Conservation (phyloP, 495 filamentous ascomycete species). For the Neurospora terricola region DNA sequence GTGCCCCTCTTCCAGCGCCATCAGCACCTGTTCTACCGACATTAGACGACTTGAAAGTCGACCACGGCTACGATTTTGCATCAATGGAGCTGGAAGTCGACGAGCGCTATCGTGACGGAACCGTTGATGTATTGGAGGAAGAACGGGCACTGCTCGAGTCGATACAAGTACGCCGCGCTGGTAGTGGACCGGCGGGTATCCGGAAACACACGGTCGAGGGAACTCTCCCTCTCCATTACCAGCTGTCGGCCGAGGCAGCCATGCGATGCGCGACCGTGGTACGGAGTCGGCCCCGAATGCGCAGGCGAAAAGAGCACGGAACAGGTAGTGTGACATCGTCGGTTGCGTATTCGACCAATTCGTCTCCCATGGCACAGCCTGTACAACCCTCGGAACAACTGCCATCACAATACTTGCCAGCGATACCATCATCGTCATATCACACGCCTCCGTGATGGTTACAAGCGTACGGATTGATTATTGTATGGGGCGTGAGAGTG, state of each 20-base stretch:
- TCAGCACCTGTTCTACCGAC: background rate
- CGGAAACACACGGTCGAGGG: conserved; percentile 23
- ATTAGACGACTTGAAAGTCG: background rate
- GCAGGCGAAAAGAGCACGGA: conserved; percentile 22
- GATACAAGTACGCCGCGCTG: conserved; percentile 14
- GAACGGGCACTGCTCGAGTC: conserved; percentile 11
- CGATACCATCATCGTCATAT: background rate
- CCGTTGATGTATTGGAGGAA: conserved; percentile 4
- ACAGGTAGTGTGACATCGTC: conserved; percentile 8
- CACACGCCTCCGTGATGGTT: background rate
- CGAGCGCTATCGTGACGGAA: conserved; percentile 10
- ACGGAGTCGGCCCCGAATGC: conserved; percentile 32
- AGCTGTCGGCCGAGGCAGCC: conserved; percentile 31
- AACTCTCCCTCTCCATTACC: conserved; percentile 20
- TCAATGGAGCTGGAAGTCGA: conserved; percentile 21
- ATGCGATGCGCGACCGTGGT: conserved; percentile 32
- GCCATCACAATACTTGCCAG: background rate
- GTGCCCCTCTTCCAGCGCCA: conserved; percentile 8
- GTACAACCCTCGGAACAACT: conserved; percentile 7
- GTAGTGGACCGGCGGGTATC: conserved; percentile 20
- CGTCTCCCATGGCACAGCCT: conserved; percentile 6
- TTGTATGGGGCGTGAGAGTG: background rate
- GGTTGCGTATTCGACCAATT: conserved; percentile 10
- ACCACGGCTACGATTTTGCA: conserved; percentile 4
- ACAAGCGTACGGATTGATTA: background rate